phyloP scores from a whole-genome alignment of 768 basidiomycete genomes.

The Boletus tylopilopsis region DNA sequence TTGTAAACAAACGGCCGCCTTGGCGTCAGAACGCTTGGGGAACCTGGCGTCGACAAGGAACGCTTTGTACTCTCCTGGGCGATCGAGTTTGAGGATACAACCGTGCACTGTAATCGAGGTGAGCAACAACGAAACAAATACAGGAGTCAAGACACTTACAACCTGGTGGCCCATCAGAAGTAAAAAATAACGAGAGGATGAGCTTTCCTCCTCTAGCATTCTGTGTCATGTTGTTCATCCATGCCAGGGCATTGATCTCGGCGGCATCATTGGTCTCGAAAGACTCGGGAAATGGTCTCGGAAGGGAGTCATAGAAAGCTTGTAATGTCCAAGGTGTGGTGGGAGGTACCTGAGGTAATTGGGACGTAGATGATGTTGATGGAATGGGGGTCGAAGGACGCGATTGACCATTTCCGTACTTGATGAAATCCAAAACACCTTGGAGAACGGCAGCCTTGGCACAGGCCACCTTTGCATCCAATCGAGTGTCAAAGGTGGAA shows the following conservation, averaged over 20 bases:
- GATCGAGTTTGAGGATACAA: slow-evolving; percentile 56
- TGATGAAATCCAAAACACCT: slow-evolving; percentile 57
- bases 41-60: slow-evolving; percentile 66
- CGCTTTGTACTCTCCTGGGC: slow-evolving; percentile 48
- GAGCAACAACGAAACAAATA: slow-evolving; percentile 2
- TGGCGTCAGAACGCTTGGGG: slow-evolving; percentile 60
- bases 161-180: slow-evolving; percentile 38
- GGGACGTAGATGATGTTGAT: slow-evolving; percentile 2
- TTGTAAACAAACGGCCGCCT: slow-evolving; percentile 59
- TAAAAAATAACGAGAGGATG: slow-evolving; percentile 42
- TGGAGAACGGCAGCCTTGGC: slow-evolving; percentile 51
- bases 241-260: slow-evolving; percentile 53
- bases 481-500: slow-evolving; percentile 36
- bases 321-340: slow-evolving; percentile 42
- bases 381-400: slow-evolving; percentile 29
- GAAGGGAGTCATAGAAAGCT: slow-evolving; percentile 60
- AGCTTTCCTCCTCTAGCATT: slow-evolving; percentile 48
- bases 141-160: slow-evolving; percentile 36
- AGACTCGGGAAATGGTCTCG: slow-evolving; percentile 57
- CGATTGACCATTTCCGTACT: slow-evolving; percentile 49
- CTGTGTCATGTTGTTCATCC: slow-evolving; percentile 51
- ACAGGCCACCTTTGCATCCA: slow-evolving; percentile 49
- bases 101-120: slow-evolving; percentile 47
- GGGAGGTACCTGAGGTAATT: not conserved
- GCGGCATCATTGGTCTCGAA: slow-evolving; percentile 42